Evolutionary conservation across 2,329 filamentous ascomycete species (phyloP), one percentile per base, ranked within the genome.

Genomic region (Pseudohalonectria lignicola): DNA sequence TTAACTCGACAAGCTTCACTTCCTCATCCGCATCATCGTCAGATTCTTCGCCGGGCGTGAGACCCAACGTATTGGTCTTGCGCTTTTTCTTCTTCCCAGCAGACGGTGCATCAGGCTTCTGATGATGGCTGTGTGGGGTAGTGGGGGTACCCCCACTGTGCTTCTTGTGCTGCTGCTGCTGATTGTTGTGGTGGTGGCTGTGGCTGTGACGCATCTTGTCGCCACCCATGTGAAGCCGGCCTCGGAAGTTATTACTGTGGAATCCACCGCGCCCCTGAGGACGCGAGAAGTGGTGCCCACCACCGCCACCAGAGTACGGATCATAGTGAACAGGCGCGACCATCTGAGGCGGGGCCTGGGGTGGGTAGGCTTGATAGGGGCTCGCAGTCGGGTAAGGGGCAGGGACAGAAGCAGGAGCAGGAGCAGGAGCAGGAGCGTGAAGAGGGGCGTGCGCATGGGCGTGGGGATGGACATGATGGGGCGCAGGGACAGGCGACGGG

Each of bases 1-100:
- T 67, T 37, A 76, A 49, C 48, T 71, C 71, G 38, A 56, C 68
- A 41, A 71, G 63, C 47, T 54, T 61, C 46, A 74, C 69, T 60
- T 84, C 80, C 59, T 90, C 84, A 49, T 87, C 82, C 39, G 75
- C 66, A 43, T 82, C 74, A 34, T 82, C 79, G 40, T 82, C 79
- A 4, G 71, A 77, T 37, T 75, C 71, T 47, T 76, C 71, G 20
- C 73, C 74, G 13, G 81, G 79, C 8, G 79, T 83, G 35, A 88
- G 64, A 25, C 83, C 83, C 18, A 87, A 67, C 2, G 77, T 79
- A 47, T 83, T 83, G 29, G 75, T 76, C 61, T 78, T 81, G 41
- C 78, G 73, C 64, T 81, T 82, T 66, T 83, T 84, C 56, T 79
- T 80, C 55, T 79, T 80, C 41, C 65, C 67, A 18, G 63, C 61